A percentile compares a stretch with the other conserved stretches of the same genome.
Conservation (phyloP, 1,139 yeast genomes). For the Keqinozyma sinolaborantium region DNA sequence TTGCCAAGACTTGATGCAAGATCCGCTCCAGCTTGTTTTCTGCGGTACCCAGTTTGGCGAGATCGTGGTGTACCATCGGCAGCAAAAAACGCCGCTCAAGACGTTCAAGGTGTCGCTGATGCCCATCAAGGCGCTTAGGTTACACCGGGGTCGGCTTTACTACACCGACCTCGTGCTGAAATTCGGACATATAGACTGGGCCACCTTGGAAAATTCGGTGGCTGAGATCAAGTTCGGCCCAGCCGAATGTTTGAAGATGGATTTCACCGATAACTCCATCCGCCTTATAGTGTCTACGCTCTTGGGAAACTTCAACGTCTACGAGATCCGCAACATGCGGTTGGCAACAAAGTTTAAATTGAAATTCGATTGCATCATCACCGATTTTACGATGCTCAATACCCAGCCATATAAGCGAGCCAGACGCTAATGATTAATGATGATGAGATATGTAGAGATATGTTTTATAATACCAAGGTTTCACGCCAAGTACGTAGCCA, state of each 20-base stretch:
- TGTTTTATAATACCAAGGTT: slow-evolving; percentile 1
- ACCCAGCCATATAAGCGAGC: neutral
- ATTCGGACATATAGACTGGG: slow-evolving; percentile 25
- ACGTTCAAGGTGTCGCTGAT: slow-evolving; percentile 23
- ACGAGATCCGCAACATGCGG: slow-evolving; percentile 1
- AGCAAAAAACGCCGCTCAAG: slow-evolving; percentile 13
- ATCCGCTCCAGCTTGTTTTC: slow-evolving; percentile 18
- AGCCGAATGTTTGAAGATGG: slow-evolving; percentile 6
- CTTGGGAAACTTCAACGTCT: slow-evolving; percentile 1
- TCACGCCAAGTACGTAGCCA: no score
- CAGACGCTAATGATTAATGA: neutral
- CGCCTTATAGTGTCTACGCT: slow-evolving; percentile 2
- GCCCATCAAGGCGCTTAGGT: slow-evolving; percentile 21
- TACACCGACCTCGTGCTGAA: slow-evolving; percentile 31
- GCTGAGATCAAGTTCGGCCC: slow-evolving; percentile 28
- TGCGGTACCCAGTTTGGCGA: slow-evolving; percentile 37
- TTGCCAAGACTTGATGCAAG: slow-evolving; percentile 13
- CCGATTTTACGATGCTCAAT: slow-evolving; percentile 2
- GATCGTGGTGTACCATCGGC: slow-evolving; percentile 19
- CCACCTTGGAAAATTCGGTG: slow-evolving; percentile 15
- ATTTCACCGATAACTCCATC: slow-evolving; percentile 3
- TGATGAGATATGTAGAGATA: neutral
- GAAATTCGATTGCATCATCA: slow-evolving; percentile 3
- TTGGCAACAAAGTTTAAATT: slow-evolving; percentile 1
- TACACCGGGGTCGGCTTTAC: slow-evolving; percentile 17